Evolutionary conservation across 805 yeast genomes (phyloP), one percentile per base, ranked within the genome.

Genomic region (Candida vaughaniae): DNA sequence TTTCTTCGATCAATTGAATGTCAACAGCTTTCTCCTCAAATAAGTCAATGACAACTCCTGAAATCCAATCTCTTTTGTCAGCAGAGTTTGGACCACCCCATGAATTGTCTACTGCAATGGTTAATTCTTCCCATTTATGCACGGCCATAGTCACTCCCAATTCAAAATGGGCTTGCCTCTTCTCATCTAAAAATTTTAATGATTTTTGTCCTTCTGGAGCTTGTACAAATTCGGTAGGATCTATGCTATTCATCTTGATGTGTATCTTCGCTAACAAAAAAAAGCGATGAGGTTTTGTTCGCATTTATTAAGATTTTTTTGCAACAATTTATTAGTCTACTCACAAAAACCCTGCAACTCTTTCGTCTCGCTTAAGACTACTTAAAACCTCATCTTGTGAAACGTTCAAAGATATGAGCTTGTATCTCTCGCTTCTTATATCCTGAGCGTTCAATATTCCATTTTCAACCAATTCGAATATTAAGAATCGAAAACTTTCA

Each of bases 21-120:
- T 89, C 98, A 4, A 91, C 85, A 4, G 76, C 71, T 34, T 69
- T 74, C 31, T 75, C 80, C 6, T 68, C 66, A 54, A 91, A 93
- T 36, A 89, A 69, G 23, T 88, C 97, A 19, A 89, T 75, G 2
- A 91, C 77, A 10, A 86, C 66, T 4, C 87, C 95, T 4, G 86
- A 78, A 46, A 91, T 74, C 99, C 99, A 93, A 58, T 93, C 99
- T 54, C 99, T 74, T 60, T 93, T 93, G 25, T 86, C 97, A 0
- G 74, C 78, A 10, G 95, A 82, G 23, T 86, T 85, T 10, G 96
- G 80, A 1, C 99, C 99, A 42, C 99, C 99, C 98, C 99, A 93
- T 20, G 73, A 69, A 57, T 86, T 88, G 5, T 79, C 95, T 7
- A 93, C 98, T 0, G 99, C 99, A 1, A 85, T 83, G 31, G 77